A percentile compares a stretch with the other conserved stretches of the same genome.
These are phyloP conservation scores for Cardamine occulta DNA, from an alignment of 345 rosid species.

Conservation along the genomic window DNA sequence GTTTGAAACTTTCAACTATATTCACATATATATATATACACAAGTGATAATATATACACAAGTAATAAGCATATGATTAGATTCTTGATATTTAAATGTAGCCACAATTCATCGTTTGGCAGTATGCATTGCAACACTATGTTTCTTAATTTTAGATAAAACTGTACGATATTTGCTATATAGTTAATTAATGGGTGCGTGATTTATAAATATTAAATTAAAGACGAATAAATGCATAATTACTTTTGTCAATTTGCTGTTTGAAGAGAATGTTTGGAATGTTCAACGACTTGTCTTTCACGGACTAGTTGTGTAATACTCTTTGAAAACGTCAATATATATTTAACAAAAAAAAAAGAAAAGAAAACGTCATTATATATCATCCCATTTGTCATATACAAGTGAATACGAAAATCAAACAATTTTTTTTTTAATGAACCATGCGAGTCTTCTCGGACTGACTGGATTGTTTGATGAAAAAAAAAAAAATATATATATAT, in stretches of 20 bases:
- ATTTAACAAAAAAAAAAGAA: no score
- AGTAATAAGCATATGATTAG: neutral
- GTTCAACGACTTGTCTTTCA: constrained; percentile 31
- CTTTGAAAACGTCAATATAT: no score
- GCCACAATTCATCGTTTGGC: neutral
- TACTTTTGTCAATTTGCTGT: constrained; percentile 48
- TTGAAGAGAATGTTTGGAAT: constrained; percentile 50
- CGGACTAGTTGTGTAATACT: constrained; percentile 14
- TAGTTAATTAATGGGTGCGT: neutral
- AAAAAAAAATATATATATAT: neutral
- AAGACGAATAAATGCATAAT: constrained; percentile 18
- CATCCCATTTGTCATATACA: neutral
- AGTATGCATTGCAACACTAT: constrained; percentile 1
- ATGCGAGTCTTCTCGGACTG: neutral
- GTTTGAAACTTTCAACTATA: constrained; percentile 4
- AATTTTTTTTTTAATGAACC: neutral
- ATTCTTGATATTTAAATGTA: neutral
- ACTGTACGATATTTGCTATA: neutral
- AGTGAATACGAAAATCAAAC: neutral
- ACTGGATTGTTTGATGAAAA: neutral
- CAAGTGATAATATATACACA: neutral
- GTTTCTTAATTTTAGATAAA: neutral
- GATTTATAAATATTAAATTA: constrained; percentile 6
- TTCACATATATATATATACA: neutral
- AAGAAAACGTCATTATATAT: neutral